Conservation (phyloP, 169 alveolate genomes). For the Plasmodium berghei region DNA sequence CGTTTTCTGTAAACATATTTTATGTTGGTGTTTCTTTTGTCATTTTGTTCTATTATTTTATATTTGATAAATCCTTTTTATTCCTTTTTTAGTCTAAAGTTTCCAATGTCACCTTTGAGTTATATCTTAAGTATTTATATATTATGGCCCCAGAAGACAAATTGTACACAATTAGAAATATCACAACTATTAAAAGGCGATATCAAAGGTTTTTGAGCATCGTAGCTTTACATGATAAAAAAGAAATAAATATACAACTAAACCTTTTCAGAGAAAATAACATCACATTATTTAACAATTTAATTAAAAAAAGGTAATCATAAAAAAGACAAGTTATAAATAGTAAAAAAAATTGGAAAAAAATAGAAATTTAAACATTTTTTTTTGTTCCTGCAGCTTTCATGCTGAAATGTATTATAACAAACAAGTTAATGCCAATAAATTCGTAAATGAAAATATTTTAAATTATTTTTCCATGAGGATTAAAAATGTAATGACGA, state of each 20-base stretch:
- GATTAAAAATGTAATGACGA: slow-evolving; percentile 45
- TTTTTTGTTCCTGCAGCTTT: slow-evolving; percentile 19
- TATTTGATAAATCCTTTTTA: too few species aligned
- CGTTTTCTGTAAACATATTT: too few species aligned
- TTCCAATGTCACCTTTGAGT: slow-evolving; percentile 27
- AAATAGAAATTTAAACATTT: background rate
- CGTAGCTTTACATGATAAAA: slow-evolving; percentile 10
- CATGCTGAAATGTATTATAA: slow-evolving; percentile 26
- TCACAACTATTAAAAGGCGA: slow-evolving; percentile 8
- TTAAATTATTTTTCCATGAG: slow-evolving; percentile 40
- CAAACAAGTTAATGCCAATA: slow-evolving; percentile 22
- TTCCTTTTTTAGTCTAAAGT: too few species aligned
- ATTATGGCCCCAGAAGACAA: slow-evolving; percentile 22
- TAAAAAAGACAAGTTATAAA: background rate
- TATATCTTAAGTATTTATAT: slow-evolving; percentile 27
- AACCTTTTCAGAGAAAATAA: slow-evolving; percentile 25
- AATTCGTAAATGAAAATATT: slow-evolving; percentile 40
- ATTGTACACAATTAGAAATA: slow-evolving; percentile 25
- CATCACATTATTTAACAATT: slow-evolving; percentile 1
- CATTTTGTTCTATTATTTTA: too few species aligned
- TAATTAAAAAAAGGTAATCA: slow-evolving; percentile 34
- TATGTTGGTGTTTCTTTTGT: too few species aligned
- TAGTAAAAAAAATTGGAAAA: background rate
- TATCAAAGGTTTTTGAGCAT: background rate
- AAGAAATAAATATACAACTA: slow-evolving; percentile 15